phyloP scores from a whole-genome alignment of 139 green algal genomes.

The Bryopsis sp. region DNA sequence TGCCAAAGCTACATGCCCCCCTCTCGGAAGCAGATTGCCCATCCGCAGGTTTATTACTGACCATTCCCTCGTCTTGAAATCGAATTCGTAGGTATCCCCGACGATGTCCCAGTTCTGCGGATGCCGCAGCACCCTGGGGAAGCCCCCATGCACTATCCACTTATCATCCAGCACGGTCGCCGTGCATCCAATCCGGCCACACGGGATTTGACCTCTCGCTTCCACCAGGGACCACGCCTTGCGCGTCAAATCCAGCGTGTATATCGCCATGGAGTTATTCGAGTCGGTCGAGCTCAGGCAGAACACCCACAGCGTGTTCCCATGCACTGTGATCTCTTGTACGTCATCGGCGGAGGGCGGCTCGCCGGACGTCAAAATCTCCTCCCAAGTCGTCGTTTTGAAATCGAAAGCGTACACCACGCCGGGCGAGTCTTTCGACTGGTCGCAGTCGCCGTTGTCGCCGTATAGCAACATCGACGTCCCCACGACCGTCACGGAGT shows the following conservation, averaged over 20 bases:
- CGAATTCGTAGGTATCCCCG: conserved; percentile 15
- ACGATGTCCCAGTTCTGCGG: conserved; percentile 16
- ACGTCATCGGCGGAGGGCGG: conserved; percentile 9
- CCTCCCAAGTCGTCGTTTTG: conserved; percentile 7
- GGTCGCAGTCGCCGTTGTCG: conserved; percentile 18
- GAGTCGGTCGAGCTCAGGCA: conserved; percentile 9
- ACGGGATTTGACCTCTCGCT: not conserved
- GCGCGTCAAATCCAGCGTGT: not conserved
- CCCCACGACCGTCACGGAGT: conserved; percentile 5
- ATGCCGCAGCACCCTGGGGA: not conserved
- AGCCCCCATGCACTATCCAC: conserved; percentile 13
- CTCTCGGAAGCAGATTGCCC: conserved; percentile 5
- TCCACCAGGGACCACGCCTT: not conserved
- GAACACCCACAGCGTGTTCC: conserved; percentile 1
- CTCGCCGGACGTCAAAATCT: conserved; percentile 1
- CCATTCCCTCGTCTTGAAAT: conserved; percentile 1
- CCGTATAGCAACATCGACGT: conserved; percentile 9
- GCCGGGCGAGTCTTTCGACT: conserved; percentile 14
- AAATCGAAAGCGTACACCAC: conserved; percentile 12
- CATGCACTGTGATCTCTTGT: not conserved
- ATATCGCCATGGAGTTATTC: conserved; percentile 14
- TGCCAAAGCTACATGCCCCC: conserved; percentile 13
- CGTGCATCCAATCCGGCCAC: conserved; percentile 16
- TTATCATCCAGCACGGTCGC: conserved; percentile 6
- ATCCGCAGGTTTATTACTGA: not conserved